Evolutionary conservation across 805 yeast genomes (phyloP).

Genomic region (Blastobotrys robertii): DNA sequence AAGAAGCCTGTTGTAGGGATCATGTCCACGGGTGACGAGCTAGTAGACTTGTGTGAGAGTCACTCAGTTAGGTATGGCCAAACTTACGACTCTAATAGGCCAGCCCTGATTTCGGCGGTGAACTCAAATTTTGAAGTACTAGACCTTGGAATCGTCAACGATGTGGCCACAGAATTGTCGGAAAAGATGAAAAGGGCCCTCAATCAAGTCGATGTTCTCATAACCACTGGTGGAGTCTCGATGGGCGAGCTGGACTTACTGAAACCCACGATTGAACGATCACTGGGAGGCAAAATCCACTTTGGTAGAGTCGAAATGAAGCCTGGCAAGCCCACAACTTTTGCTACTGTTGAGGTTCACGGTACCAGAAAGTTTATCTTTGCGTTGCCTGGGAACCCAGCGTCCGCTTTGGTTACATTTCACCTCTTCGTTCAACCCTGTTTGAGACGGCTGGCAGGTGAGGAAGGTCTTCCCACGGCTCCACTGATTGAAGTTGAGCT

Average conservation of each 20-base stretch:
- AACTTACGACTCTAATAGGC: conserved; percentile 43
- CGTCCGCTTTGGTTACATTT: conserved; percentile 41
- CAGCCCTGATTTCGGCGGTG: conserved; percentile 33
- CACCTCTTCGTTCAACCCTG: conserved; percentile 41
- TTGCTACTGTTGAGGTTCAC: conserved; percentile 32
- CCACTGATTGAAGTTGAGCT: conserved; percentile 32
- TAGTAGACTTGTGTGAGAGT: conserved; percentile 26
- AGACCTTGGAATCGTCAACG: conserved; percentile 45
- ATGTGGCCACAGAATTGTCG: conserved; percentile 27
- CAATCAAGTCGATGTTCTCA: conserved; percentile 31
- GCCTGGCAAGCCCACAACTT: conserved; percentile 52
- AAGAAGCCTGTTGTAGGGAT: conserved; percentile 38
- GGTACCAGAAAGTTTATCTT: conserved; percentile 29
- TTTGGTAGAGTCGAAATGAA: conserved; percentile 51
- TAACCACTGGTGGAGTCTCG: conserved; percentile 50
- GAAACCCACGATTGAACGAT: conserved; percentile 39
- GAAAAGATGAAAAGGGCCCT: conserved; percentile 23
- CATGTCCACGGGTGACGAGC: conserved; percentile 44
- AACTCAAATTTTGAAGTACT: conserved; percentile 30
- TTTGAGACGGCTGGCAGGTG: conserved; percentile 31
- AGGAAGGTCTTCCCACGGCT: conserved; percentile 12
- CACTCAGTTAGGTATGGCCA: conserved; percentile 30
- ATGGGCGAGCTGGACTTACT: conserved; percentile 48
- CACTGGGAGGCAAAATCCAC: conserved; percentile 35
- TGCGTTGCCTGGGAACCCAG: conserved; percentile 51